Base-by-base conservation (phyloP, 805 yeast genomes). In the Lipomyces sp. region DNA sequence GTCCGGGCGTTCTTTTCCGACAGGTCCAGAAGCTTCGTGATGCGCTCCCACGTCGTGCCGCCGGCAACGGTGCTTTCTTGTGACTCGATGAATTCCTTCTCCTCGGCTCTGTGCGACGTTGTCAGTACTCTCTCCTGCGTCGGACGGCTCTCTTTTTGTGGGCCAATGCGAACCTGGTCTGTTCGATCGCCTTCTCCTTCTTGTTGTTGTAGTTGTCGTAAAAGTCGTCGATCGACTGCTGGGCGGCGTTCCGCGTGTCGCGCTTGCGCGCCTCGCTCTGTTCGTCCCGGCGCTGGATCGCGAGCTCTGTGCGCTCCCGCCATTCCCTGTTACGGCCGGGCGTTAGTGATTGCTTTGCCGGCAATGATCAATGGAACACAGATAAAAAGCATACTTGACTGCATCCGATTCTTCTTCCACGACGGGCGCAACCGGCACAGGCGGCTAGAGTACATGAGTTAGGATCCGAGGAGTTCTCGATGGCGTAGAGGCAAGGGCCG, bases 131-230 rank as follows among this genome's bases (percentile, higher is more conserved):
- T n/a, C n/a, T n/a, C n/a, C n/a, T n/a, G n/a, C n/a, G n/a, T n/a
- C n/a, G n/a, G n/a, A n/a, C n/a, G n/a, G n/a, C n/a, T n/a, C n/a
- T n/a, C n/a, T n/a, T n/a, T n/a, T n/a, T n/a, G n/a, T n/a, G n/a
- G n/a, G n/a, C n/a, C n/a, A n/a, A n/a, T 10, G 37, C 49, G 14
- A 18, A 55, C 59, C 75, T 74, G 11, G 86, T 83, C 51, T 77
- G 76, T 53, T 79, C 82, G 49, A 82, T 71, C 45, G 81, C 79
- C 58, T 77, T 77, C 46, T 87, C 91, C 68, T 82, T 84, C 73
- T 90, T 90, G 65, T 76, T 74, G 71, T 87, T 89, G 75, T 91
- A 91, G 65, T 83, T 83, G 62, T 87, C 95, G 69, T 91, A 91
- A 68, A 91, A 91, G 58, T 86, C 95, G 67, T 91, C 96, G 63